A percentile compares a stretch with the other conserved stretches of the same genome.
phyloP scores from a whole-genome alignment of 345 rosid species.

The Populus pruinosa region DNA sequence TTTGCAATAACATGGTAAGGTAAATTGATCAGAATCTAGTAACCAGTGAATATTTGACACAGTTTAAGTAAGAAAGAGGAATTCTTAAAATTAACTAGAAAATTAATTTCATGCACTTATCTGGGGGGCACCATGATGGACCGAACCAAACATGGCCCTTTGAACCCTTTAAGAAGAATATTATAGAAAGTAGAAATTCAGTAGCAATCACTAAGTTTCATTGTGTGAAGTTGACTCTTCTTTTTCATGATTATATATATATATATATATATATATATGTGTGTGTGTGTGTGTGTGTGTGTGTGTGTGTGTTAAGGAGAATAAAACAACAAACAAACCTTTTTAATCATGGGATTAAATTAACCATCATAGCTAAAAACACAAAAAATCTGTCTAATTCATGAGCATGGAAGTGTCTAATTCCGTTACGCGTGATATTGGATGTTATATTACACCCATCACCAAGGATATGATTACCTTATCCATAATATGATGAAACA shows the following conservation, averaged over 20 bases:
- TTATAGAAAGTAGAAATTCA: conserved; percentile 18
- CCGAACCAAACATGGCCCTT: conserved; percentile 9
- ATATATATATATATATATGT: too few relatives aligned
- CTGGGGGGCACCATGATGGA: conserved; percentile 19
- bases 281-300: too few relatives aligned
- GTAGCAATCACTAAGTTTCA: conserved; percentile 9
- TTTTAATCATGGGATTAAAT: too few relatives aligned
- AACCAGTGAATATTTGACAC: neutral
- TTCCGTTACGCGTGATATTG: conserved; percentile 27
- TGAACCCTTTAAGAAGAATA: conserved; percentile 7
- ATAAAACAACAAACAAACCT: too few relatives aligned
- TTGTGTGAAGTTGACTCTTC: neutral
- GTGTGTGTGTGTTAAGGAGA: too few relatives aligned
- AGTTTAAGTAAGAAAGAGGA: neutral
- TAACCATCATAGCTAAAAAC: neutral
- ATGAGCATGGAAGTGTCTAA: conserved; percentile 9
- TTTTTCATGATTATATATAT: neutral
- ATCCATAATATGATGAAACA: conserved; percentile 29
- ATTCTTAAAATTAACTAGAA: neutral
- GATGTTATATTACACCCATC: conserved; percentile 8
- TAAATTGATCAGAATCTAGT: too few relatives aligned
- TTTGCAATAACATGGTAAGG: too few relatives aligned
- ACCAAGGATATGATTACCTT: conserved; percentile 25
- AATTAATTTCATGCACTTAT: neutral
- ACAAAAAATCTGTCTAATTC: neutral